Base-by-base conservation (phyloP, 148 eudicot species). In the Tetragonia tetragonoides region DNA sequence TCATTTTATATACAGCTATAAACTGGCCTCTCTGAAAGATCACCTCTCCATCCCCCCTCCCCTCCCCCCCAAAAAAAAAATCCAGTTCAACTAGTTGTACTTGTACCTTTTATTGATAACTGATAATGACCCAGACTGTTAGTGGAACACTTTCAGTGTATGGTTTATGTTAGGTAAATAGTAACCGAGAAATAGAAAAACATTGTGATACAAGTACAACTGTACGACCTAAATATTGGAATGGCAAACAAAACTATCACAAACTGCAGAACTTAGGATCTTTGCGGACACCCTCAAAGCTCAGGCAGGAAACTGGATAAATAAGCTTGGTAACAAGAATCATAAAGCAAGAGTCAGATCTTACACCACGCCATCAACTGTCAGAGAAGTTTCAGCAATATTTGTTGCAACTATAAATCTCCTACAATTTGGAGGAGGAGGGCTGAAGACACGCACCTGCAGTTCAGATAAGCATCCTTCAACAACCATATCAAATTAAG, bases 301-400 rank as follows among this genome's bases (percentile, higher is more conserved):
- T 42, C 15, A 49, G 20, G 14, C 14, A 46, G 51, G 46, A 38
- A 21, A 53, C 21, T 28, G 72, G 17, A 44, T 44, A 37, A 49
- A 56, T 71, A 71, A 28, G 42, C 61, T 28, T 28, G 21, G 74
- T 24, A 71, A 17, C 38, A 71, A 71, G 61, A 51, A 57, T 51
- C 74, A 53, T 73, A 61, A 39, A 72, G 24, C 63, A 37, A 49
- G 71, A 65, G 70, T 72, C 60, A 68, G 79, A 68, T 72, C 70
- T 92, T 90, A 92, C 91, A 93, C 99, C 56, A 95, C 99, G 66
- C 99, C 99, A 81, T 95, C 99, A 67, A 95, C 97, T 63, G 99
- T 95, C 89, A 95, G 83, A 80, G 99, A 95, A 76, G 99, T 95
- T 80, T 95, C 99, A 72, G 97, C 99, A 78, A 95, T 93, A 81